Evolutionary conservation across 352 stramenopile genomes (phyloP).

Genomic region (Pythium brachiatum): DNA sequence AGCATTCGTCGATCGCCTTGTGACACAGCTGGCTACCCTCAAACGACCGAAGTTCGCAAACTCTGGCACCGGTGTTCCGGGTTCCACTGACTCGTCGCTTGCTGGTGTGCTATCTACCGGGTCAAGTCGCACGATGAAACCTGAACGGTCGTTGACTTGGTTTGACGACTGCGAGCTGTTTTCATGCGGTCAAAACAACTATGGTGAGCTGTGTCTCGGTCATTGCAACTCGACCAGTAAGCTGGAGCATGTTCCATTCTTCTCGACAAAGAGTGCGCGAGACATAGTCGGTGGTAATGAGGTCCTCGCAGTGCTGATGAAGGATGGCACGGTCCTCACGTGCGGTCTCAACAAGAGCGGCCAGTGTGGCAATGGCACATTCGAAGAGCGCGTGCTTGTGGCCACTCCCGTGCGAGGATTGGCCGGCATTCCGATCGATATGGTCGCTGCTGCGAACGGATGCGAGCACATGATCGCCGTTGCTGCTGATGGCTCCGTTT

Average conservation of each 20-base stretch:
- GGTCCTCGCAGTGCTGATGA: constrained; percentile 82
- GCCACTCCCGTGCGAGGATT: constrained; percentile 71
- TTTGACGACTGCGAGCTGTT: constrained; percentile 88
- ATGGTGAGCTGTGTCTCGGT: constrained; percentile 81
- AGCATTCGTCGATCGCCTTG: constrained; percentile 50
- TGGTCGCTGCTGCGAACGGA: constrained; percentile 78
- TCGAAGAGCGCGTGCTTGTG: constrained; percentile 81
- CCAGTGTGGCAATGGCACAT: constrained; percentile 85
- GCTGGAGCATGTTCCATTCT: constrained; percentile 81
- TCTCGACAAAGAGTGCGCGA: constrained; percentile 72
- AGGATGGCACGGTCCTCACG: constrained; percentile 74
- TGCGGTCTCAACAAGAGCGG: constrained; percentile 89
- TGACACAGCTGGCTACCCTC: constrained; percentile 34
- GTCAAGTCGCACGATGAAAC: constrained; percentile 3
- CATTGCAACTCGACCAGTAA: constrained; percentile 88
- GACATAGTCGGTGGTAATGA: constrained; percentile 81
- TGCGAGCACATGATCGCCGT: constrained; percentile 88
- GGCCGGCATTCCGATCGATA: constrained; percentile 56
- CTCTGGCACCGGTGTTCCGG: background rate
- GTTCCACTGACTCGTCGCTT: constrained; percentile 1
- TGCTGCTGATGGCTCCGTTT: constrained; percentile 66
- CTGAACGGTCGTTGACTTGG: constrained; percentile 21
- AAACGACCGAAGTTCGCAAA: constrained; percentile 31
- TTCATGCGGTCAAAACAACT: constrained; percentile 89
- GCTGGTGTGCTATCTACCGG: background rate